Percentiles rank a stretch among this genome's conserved stretches.
Conservation (phyloP, 2,329 filamentous ascomycete species). For the Tolypocladium album region DNA sequence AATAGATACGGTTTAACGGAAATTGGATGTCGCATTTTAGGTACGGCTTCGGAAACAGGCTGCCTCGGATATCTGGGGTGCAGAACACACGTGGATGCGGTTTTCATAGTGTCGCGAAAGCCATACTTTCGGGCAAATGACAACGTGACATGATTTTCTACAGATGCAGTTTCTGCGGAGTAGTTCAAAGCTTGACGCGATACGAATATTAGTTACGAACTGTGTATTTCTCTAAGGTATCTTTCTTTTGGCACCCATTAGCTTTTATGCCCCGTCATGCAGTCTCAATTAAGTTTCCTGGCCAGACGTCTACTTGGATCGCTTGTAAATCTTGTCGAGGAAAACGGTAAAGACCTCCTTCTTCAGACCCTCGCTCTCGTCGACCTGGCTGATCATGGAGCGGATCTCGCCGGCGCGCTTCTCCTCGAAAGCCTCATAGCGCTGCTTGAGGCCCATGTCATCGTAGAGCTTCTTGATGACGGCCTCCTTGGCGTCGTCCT, state of each 20-base stretch:
- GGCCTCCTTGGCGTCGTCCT: conserved; percentile 73
- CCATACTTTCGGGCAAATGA: not conserved
- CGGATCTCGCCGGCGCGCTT: conserved; percentile 69
- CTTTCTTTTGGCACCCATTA: not conserved
- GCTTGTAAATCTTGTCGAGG: conserved; percentile 95
- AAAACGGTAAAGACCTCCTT: conserved; percentile 84
- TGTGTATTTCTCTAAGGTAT: not conserved
- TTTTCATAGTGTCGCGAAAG: not conserved
- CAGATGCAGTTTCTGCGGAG: not conserved
- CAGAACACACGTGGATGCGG: not conserved
- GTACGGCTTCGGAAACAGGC: not conserved
- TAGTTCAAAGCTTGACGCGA: not conserved
- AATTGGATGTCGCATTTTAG: not conserved
- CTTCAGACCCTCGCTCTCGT: conserved; percentile 83
- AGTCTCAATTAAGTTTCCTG: not conserved
- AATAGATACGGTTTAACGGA: not conserved
- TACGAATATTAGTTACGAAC: not conserved
- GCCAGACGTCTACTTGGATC: conserved; percentile 62
- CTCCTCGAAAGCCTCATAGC: conserved; percentile 86
- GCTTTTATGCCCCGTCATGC: not conserved
- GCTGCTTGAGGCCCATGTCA: conserved; percentile 72
- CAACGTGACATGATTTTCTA: not conserved
- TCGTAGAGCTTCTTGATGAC: conserved; percentile 82
- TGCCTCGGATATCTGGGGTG: not conserved
- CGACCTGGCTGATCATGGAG: conserved; percentile 63